Evolutionary conservation across 2,329 filamentous ascomycete species (phyloP).

Genomic region (Metarhizium rileyi): DNA sequence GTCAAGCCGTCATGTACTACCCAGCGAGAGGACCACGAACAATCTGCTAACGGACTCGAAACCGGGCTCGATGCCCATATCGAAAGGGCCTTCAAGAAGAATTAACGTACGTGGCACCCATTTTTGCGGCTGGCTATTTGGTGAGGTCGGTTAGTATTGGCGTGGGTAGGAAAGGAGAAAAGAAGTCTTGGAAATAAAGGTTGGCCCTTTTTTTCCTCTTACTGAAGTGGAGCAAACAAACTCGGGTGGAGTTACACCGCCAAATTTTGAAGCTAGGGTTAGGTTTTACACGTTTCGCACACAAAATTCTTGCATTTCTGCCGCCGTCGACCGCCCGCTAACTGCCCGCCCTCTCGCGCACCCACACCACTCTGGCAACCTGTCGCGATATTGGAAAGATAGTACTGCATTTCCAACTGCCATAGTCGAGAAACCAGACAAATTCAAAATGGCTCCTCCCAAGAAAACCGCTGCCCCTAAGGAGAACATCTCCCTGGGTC

Average conservation of each 20-base stretch:
- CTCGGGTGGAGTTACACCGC: conserved; percentile 2
- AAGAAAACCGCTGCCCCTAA: conserved; percentile 80
- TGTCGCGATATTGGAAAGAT: conserved; percentile 17
- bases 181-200: neutral
- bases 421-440: conserved; percentile 25
- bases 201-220: conserved; percentile 8
- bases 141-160: conserved; percentile 28
- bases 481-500: conserved; percentile 98
- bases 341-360: conserved; percentile 12
- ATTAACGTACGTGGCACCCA: conserved; percentile 45
- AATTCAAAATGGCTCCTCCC: conserved; percentile 68
- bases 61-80: conserved; percentile 33
- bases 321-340: conserved; percentile 26
- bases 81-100: conserved; percentile 26
- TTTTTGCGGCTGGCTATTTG: conserved; percentile 29
- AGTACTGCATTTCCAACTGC: conserved; percentile 23
- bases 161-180: conserved; percentile 11
- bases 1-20: conserved; percentile 21
- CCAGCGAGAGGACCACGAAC: conserved; percentile 78
- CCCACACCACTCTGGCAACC: conserved; percentile 15
- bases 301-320: conserved; percentile 21
- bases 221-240: neutral
- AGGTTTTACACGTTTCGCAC: conserved; percentile 20
- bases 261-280: conserved; percentile 18
- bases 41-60: conserved; percentile 53